Evolutionary conservation across 2,329 filamentous ascomycete genomes (phyloP).

Genomic region (Apiospora saccharicola): DNA sequence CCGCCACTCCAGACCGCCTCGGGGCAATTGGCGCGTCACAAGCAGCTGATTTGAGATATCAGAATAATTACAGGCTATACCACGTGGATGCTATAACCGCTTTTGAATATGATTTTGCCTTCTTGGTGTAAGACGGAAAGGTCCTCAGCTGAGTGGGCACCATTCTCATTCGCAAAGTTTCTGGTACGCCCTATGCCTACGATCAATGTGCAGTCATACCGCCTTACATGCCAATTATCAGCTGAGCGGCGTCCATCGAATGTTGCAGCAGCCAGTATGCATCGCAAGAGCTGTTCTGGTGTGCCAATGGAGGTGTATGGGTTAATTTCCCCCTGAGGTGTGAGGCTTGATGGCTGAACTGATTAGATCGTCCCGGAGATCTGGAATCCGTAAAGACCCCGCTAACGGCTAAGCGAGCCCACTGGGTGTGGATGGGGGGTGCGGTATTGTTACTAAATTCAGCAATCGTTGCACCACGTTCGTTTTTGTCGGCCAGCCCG

Average conservation of each 20-base stretch:
- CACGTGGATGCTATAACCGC: neutral
- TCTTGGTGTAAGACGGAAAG: neutral
- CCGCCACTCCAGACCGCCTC: constrained; percentile 10
- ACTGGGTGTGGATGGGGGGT: neutral
- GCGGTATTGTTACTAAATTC: constrained; percentile 10
- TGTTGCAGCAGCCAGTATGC: neutral
- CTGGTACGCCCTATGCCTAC: neutral
- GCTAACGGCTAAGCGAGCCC: constrained; percentile 6
- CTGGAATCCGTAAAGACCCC: neutral
- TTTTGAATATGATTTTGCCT: neutral
- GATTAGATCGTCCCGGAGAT: constrained; percentile 11
- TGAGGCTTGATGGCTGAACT: neutral
- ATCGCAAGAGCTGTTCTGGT: neutral
- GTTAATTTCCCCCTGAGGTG: neutral
- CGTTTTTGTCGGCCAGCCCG: constrained; percentile 13
- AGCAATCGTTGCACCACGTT: neutral
- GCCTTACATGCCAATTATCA: neutral
- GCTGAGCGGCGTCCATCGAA: neutral
- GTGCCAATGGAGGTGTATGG: neutral
- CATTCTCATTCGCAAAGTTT: neutral
- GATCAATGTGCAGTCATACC: neutral
- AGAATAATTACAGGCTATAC: neutral
- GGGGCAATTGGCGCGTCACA: neutral
- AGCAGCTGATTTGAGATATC: neutral
- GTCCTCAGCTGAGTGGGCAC: neutral